phyloP scores from a whole-genome alignment of 768 basidiomycete genomes.

The Termitomyces eurrhizus region DNA sequence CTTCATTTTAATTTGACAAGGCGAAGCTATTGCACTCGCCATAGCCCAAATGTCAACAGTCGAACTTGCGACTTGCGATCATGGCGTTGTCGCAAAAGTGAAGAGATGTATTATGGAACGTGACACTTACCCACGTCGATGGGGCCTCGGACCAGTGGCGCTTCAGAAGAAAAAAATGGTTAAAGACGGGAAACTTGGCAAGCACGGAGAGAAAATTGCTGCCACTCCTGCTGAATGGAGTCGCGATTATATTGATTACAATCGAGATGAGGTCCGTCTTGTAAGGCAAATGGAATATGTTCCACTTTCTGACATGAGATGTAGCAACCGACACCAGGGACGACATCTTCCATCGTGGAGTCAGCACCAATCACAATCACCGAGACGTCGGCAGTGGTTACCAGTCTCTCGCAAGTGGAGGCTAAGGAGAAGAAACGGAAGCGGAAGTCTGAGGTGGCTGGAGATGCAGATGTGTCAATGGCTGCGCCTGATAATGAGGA shows the following conservation, averaged over 20 bases:
- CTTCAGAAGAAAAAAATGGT: constrained; percentile 97
- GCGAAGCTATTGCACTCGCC: constrained; percentile 91
- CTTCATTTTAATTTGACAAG: constrained; percentile 28
- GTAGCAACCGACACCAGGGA: constrained; percentile 33
- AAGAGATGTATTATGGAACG: constrained; percentile 99
- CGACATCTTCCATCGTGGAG: constrained; percentile 24
- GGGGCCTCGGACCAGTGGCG: constrained; percentile 98
- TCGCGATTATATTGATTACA: constrained; percentile 92
- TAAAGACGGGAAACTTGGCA: constrained; percentile 96
- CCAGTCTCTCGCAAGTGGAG: constrained; percentile 38
- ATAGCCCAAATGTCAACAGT: constrained; percentile 99
- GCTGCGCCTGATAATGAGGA: constrained; percentile 36
- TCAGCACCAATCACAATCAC: constrained; percentile 19
- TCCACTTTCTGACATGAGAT: constrained; percentile 11
- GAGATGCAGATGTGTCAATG: constrained; percentile 40
- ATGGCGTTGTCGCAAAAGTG: constrained; percentile 98
- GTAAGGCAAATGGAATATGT: constrained; percentile 2
- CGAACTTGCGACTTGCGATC: constrained; percentile 96
- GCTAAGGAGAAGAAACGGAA: constrained; percentile 86
- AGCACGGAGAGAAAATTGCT: constrained; percentile 86
- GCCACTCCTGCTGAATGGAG: constrained; percentile 91
- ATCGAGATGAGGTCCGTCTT: constrained; percentile 47
- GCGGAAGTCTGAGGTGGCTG: constrained; percentile 63
- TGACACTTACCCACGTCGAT: constrained; percentile 95
- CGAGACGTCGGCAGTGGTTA: constrained; percentile 17